Evolutionary conservation across 768 basidiomycete species (phyloP).

Genomic region (Mycena chlorophos): DNA sequence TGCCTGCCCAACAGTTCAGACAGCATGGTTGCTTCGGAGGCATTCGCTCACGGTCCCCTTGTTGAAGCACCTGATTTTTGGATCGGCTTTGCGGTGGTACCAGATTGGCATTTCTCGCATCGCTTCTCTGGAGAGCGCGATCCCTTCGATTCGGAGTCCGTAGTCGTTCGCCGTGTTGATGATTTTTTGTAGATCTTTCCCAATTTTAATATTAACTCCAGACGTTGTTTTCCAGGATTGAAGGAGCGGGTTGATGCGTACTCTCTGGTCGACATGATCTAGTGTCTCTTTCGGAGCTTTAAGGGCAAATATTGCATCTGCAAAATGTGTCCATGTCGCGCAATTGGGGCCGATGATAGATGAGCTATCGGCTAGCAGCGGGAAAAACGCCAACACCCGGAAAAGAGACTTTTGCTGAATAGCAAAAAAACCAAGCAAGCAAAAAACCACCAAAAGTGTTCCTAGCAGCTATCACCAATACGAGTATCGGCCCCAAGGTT

Average conservation of each 20-base stretch:
- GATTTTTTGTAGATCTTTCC: not conserved
- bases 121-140: conserved; percentile 16
- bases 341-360: conserved; percentile 2
- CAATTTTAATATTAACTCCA: not conserved
- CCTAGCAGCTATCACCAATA: no score
- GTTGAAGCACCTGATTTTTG: not conserved
- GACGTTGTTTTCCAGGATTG: conserved; percentile 13
- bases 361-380: no score
- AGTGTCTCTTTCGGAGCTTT: not conserved
- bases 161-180: conserved; percentile 1
- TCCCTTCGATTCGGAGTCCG: conserved; percentile 8
- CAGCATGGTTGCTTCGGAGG: conserved; percentile 4
- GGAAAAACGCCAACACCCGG: no score
- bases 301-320: conserved; percentile 16
- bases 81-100: conserved; percentile 18
- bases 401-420: no score
- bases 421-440: no score
- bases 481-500: no score
- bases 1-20: conserved; percentile 7
- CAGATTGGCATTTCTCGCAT: conserved; percentile 18
- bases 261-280: not conserved
- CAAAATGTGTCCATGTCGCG: conserved; percentile 20
- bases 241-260: conserved; percentile 11
- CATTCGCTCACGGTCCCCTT: not conserved
- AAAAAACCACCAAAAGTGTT: no score